Conservation (phyloP, 306 rosid species). For the Acacia crassicarpa region DNA sequence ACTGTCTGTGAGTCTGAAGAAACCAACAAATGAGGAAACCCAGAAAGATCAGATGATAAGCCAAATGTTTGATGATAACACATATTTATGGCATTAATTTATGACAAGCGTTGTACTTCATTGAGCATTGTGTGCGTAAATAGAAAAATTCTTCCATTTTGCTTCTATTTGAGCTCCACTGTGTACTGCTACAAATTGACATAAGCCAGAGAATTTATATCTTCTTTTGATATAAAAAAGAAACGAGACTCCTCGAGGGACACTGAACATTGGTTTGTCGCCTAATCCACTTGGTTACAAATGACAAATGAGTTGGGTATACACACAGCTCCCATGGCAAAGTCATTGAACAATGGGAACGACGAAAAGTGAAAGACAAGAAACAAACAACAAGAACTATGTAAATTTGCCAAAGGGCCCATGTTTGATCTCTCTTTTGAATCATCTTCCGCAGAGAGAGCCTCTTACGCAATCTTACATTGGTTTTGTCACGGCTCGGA, state of each 20-base stretch:
- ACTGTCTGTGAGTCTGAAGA: no score
- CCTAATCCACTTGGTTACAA: background rate
- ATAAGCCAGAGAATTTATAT: background rate
- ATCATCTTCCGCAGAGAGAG: background rate
- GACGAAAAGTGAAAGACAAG: slow-evolving; percentile 10
- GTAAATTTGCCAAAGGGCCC: background rate
- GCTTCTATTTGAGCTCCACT: background rate
- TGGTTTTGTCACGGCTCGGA: slow-evolving; percentile 2
- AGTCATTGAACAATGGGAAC: background rate
- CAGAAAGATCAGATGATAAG: background rate
- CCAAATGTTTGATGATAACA: background rate
- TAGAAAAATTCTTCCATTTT: background rate
- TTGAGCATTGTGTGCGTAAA: background rate
- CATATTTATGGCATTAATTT: no score
- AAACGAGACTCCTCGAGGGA: background rate
- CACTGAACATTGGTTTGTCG: background rate
- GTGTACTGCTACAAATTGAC: background rate
- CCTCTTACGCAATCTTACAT: background rate
- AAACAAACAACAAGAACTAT: background rate
- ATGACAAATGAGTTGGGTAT: slow-evolving; percentile 6
- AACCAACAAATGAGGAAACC: background rate
- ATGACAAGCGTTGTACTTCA: slow-evolving; percentile 1
- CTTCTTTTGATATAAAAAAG: background rate
- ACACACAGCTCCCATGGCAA: background rate
- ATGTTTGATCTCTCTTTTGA: background rate